A percentile compares a stretch with the other conserved stretches of the same genome.
phyloP scores from a whole-genome alignment of 495 filamentous ascomycete genomes.

The Sphaerosporella brunnea region DNA sequence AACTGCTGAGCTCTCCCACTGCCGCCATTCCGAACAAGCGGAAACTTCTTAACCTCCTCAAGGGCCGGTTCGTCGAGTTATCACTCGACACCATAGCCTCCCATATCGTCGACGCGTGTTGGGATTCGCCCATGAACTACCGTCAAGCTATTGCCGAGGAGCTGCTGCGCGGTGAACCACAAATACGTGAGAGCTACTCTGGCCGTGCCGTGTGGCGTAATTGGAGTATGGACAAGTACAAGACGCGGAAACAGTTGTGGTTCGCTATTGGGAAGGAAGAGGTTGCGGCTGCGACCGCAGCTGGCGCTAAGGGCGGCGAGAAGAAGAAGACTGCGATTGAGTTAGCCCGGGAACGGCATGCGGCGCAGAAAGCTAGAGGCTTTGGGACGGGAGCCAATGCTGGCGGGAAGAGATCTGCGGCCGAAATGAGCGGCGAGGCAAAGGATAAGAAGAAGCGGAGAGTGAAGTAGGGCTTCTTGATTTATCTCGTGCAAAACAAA shows the following conservation, averaged over 20 bases:
- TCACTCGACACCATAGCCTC: conserved; percentile 55
- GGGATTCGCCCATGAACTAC: conserved; percentile 43
- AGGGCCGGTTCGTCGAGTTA: conserved; percentile 42
- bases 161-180: conserved; percentile 40
- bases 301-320: conserved; percentile 1
- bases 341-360: conserved; percentile 26
- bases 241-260: conserved; percentile 26
- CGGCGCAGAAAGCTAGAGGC: conserved; percentile 13
- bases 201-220: conserved; percentile 78
- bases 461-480: background rate
- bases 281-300: background rate
- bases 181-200: conserved; percentile 52
- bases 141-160: conserved; percentile 51
- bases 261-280: conserved; percentile 19
- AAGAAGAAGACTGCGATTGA: conserved; percentile 24
- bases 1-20: conserved; percentile 41
- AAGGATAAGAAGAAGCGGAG: conserved; percentile 4
- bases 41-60: conserved; percentile 43
- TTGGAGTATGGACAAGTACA: conserved; percentile 82
- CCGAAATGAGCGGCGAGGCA: background rate
- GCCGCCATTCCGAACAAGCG: conserved; percentile 34
- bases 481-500: too few species aligned
- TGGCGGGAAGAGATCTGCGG: background rate
- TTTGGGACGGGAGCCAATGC: conserved; percentile 8
- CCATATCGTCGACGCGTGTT: conserved; percentile 62